Percentiles rank a stretch among this genome's conserved stretches.
phyloP scores from a whole-genome alignment of 306 rosid species.

The Acmispon strigosus region DNA sequence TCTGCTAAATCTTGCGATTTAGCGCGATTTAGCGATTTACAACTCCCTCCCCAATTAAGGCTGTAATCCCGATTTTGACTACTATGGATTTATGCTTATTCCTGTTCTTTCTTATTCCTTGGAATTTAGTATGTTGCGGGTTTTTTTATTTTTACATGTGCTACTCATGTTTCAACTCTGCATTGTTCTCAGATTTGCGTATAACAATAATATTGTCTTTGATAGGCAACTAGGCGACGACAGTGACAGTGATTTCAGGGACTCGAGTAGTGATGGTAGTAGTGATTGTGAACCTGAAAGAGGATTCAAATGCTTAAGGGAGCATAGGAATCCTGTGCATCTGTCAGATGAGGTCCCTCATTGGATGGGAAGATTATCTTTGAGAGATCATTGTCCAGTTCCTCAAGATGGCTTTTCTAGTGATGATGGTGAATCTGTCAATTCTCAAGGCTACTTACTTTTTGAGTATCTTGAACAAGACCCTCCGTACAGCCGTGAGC shows the following conservation, averaged over 20 bases:
- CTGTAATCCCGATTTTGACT: too few relatives aligned
- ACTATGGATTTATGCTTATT: neutral
- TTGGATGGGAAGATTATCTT: slow-evolving; percentile 40
- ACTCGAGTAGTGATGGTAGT: slow-evolving; percentile 69
- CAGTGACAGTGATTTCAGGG: slow-evolving; percentile 64
- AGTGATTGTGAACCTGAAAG: slow-evolving; percentile 56
- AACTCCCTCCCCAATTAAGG: too few relatives aligned
- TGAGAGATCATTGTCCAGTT: slow-evolving; percentile 33
- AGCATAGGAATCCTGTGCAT: slow-evolving; percentile 29
- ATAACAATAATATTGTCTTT: neutral
- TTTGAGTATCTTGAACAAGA: slow-evolving; percentile 61
- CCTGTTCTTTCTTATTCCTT: neutral
- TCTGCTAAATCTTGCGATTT: too few relatives aligned
- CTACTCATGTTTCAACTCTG: neutral
- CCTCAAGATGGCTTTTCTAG: slow-evolving; percentile 53
- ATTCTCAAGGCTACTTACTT: slow-evolving; percentile 40
- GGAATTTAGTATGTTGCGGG: too few relatives aligned
- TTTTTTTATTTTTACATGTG: neutral
- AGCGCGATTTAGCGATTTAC: too few relatives aligned
- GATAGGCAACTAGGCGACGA: slow-evolving; percentile 54
- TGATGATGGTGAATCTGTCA: slow-evolving; percentile 55
- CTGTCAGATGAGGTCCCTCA: slow-evolving; percentile 27
- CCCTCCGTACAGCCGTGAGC: slow-evolving; percentile 65
- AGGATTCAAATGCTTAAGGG: slow-evolving; percentile 25
- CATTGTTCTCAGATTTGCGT: neutral